These are phyloP conservation scores for Sergeia podlipaevii DNA, from an alignment of 208 protist genomes.

Conservation along the genomic window DNA sequence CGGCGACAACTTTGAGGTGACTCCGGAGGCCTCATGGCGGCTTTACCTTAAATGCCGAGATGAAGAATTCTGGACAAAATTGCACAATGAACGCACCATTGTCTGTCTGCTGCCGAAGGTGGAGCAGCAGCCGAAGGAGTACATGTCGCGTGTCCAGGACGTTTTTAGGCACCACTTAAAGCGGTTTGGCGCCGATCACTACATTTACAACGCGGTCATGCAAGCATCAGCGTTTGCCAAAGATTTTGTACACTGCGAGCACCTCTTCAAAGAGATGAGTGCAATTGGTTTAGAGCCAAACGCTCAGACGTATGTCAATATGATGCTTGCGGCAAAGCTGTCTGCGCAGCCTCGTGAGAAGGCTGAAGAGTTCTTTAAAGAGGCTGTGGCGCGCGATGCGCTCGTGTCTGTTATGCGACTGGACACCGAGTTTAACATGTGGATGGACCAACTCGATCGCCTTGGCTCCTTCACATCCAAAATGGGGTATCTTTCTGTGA, in stretches of 20 bases:
- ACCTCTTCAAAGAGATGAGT: slow-evolving; percentile 73
- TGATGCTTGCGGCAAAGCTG: slow-evolving; percentile 83
- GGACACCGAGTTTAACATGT: slow-evolving; percentile 91
- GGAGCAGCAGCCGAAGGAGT: slow-evolving; percentile 53
- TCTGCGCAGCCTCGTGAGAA: slow-evolving; percentile 50
- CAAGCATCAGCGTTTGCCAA: slow-evolving; percentile 84
- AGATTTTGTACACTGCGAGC: slow-evolving; percentile 57
- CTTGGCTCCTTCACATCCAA: slow-evolving; percentile 81
- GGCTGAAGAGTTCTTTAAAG: slow-evolving; percentile 65
- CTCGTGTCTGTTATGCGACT: slow-evolving; percentile 71
- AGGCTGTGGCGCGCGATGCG: slow-evolving; percentile 55
- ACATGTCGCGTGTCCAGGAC: slow-evolving; percentile 71
- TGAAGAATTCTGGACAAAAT: slow-evolving; percentile 66
- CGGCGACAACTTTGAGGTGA: slow-evolving; percentile 90
- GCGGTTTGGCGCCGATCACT: slow-evolving; percentile 86
- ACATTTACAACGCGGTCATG: slow-evolving; percentile 92
- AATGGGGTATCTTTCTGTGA: slow-evolving; percentile 68
- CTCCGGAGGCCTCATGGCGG: slow-evolving; percentile 73
- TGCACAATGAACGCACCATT: slow-evolving; percentile 84
- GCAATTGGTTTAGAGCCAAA: slow-evolving; percentile 72
- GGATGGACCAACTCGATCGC: slow-evolving; percentile 88
- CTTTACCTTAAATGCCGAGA: slow-evolving; percentile 62
- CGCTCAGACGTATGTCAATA: slow-evolving; percentile 88
- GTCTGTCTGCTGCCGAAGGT: slow-evolving; percentile 76
- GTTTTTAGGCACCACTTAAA: slow-evolving; percentile 85